These are phyloP conservation scores for Naganishia randhawae DNA, from an alignment of 768 basidiomycete genomes.

Conservation along the genomic window DNA sequence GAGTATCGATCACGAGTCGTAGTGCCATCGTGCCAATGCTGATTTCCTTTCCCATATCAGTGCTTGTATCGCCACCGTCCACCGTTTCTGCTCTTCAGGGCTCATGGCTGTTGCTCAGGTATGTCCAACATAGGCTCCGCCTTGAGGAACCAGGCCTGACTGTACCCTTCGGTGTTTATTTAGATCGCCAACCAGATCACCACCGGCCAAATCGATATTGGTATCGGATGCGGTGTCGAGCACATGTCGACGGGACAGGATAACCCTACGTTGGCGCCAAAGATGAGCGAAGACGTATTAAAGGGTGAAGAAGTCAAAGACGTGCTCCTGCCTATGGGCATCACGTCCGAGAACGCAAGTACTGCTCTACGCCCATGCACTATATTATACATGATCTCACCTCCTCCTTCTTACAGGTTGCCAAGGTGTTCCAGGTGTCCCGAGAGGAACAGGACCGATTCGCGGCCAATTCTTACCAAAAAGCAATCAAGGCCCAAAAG, in stretches of 20 bases:
- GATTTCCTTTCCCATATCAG: slow-evolving; percentile 51
- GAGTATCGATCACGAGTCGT: neutral
- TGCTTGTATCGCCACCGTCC: slow-evolving; percentile 72
- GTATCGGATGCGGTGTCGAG: slow-evolving; percentile 82
- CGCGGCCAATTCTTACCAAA: slow-evolving; percentile 76
- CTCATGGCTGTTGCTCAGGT: slow-evolving; percentile 69
- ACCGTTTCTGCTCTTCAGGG: slow-evolving; percentile 86
- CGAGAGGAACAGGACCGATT: slow-evolving; percentile 78
- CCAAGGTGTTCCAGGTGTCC: slow-evolving; percentile 67
- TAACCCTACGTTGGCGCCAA: slow-evolving; percentile 29
- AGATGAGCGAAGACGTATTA: slow-evolving; percentile 38
- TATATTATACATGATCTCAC: neutral
- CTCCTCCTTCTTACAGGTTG: slow-evolving; percentile 46
- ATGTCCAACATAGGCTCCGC: neutral
- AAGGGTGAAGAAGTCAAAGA: slow-evolving; percentile 30
- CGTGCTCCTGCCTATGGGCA: slow-evolving; percentile 66
- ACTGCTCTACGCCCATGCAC: neutral
- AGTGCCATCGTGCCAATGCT: neutral
- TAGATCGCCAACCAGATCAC: slow-evolving; percentile 71
- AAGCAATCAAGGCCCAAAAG: slow-evolving; percentile 74
- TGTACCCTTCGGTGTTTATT: neutral
- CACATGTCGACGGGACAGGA: slow-evolving; percentile 63
- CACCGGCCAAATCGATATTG: slow-evolving; percentile 78
- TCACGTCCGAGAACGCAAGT: slow-evolving; percentile 84
- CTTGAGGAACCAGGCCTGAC: neutral